These are phyloP conservation scores for Phanerochaete sordida DNA, from an alignment of 768 basidiomycete genomes.

Conservation along the genomic window DNA sequence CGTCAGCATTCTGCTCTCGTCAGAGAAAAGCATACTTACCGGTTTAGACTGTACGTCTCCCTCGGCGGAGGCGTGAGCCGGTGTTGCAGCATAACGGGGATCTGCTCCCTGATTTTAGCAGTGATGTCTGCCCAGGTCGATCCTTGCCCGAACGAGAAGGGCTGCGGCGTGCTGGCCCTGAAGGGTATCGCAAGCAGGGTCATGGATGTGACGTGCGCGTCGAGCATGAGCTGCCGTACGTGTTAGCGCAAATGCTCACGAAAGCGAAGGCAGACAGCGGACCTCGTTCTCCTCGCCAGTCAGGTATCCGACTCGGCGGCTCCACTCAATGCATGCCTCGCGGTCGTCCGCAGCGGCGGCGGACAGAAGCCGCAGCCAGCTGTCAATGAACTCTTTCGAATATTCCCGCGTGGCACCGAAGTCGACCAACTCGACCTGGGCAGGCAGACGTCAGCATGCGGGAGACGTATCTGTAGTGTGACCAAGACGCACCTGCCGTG, in stretches of 20 bases:
- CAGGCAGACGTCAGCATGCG: too few species aligned
- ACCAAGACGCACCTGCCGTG: conserved; percentile 47
- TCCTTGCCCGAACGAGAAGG: conserved; percentile 75
- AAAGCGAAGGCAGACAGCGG: conserved; percentile 5
- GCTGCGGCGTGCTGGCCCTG: conserved; percentile 54
- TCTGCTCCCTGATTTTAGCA: conserved; percentile 67
- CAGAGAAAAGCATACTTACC: conserved; percentile 39
- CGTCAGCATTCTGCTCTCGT: neutral
- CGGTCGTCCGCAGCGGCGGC: conserved; percentile 72
- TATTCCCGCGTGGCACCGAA: conserved; percentile 95
- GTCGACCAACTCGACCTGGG: conserved; percentile 82
- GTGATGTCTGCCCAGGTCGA: conserved; percentile 71
- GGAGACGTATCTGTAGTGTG: too few species aligned
- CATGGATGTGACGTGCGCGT: conserved; percentile 84
- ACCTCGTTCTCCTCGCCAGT: conserved; percentile 87
- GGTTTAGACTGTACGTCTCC: conserved; percentile 93
- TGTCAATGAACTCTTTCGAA: conserved; percentile 79
- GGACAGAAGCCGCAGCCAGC: conserved; percentile 80
- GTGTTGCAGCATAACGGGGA: conserved; percentile 88
- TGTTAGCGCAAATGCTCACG: neutral
- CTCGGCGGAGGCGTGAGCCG: conserved; percentile 88
- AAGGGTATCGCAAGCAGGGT: conserved; percentile 86
- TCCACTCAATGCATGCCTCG: conserved; percentile 65
- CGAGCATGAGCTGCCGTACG: conserved; percentile 63
- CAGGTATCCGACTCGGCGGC: conserved; percentile 82